Evolutionary conservation across 164 flowering plant genomes (phyloP).

Genomic region (Stephania cephalantha): DNA sequence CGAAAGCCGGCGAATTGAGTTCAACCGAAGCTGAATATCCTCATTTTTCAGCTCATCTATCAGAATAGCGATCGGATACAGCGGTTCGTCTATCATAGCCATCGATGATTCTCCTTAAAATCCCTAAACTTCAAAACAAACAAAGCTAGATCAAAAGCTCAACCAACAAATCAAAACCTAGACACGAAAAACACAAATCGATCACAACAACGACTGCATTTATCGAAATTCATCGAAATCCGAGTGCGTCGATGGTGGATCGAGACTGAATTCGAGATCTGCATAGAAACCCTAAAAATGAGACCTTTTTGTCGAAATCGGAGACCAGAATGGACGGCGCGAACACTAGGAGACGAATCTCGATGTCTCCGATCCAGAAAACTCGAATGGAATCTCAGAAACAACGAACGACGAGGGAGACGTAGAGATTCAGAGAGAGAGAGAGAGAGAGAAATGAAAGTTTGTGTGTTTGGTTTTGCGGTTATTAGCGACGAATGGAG

Average conservation of each 20-base stretch:
- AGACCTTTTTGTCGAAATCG: not conserved
- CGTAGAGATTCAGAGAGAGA: not conserved
- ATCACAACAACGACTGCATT: not conserved
- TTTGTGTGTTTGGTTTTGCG: not conserved
- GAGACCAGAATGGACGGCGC: not conserved
- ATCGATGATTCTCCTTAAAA: slow-evolving; percentile 19
- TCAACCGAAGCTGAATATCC: slow-evolving; percentile 85
- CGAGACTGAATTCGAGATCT: slow-evolving; percentile 8
- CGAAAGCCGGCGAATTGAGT: slow-evolving; percentile 83
- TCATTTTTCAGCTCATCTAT: slow-evolving; percentile 94
- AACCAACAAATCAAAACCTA: not conserved
- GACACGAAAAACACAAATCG: not conserved
- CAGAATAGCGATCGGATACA: slow-evolving; percentile 87
- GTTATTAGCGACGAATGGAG: not conserved
- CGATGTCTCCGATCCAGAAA: not conserved
- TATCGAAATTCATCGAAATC: not conserved
- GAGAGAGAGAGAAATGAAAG: not conserved
- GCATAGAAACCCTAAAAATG: not conserved
- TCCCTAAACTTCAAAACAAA: slow-evolving; percentile 2
- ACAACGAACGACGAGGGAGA: not conserved
- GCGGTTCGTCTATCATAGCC: slow-evolving; percentile 90
- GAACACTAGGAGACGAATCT: slow-evolving; percentile 2
- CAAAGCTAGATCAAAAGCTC: not conserved
- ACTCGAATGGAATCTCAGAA: not conserved
- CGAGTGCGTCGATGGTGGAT: not conserved